A percentile compares a stretch with the other conserved stretches of the same genome.
phyloP scores from a whole-genome alignment of 2,329 filamentous ascomycete species.

The Pseudocercospora fijiensis region DNA sequence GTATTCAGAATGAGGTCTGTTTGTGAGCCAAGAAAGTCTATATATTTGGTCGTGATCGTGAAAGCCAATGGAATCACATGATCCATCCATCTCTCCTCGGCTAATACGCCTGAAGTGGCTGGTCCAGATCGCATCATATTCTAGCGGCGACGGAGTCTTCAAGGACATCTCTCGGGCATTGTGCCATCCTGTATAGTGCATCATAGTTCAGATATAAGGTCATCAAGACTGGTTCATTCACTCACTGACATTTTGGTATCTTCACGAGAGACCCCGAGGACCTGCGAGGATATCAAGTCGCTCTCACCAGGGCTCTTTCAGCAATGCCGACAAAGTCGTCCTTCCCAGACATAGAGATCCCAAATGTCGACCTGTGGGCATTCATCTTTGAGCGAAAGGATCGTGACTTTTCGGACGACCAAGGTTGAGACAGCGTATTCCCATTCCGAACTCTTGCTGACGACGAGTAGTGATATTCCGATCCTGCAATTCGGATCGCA shows the following conservation, averaged over 20 bases:
- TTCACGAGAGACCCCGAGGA: background rate
- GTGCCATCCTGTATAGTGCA: background rate
- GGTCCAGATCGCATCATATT: background rate
- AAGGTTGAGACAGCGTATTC: conserved; percentile 54
- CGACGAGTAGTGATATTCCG: conserved; percentile 67
- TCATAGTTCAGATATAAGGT: too few relatives aligned
- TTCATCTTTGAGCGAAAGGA: conserved; percentile 72
- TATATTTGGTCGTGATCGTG: background rate
- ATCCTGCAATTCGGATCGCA: conserved; percentile 61
- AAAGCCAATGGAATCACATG: conserved; percentile 1
- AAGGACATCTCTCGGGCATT: background rate
- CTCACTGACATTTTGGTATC: background rate
- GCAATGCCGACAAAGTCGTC: conserved; percentile 70
- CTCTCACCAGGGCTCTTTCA: background rate
- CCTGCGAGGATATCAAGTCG: background rate
- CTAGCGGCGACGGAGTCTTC: background rate
- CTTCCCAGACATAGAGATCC: conserved; percentile 66
- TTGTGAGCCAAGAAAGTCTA: background rate
- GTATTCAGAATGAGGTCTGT: background rate
- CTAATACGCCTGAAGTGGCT: background rate
- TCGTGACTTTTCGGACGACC: conserved; percentile 66
- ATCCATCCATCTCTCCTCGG: background rate
- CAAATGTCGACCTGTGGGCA: conserved; percentile 73
- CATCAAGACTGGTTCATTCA: background rate
- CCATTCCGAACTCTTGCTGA: background rate